Percentiles rank a stretch among this genome's conserved stretches.
Conservation (phyloP, 345 rosid species). For the Camelina laxa region DNA sequence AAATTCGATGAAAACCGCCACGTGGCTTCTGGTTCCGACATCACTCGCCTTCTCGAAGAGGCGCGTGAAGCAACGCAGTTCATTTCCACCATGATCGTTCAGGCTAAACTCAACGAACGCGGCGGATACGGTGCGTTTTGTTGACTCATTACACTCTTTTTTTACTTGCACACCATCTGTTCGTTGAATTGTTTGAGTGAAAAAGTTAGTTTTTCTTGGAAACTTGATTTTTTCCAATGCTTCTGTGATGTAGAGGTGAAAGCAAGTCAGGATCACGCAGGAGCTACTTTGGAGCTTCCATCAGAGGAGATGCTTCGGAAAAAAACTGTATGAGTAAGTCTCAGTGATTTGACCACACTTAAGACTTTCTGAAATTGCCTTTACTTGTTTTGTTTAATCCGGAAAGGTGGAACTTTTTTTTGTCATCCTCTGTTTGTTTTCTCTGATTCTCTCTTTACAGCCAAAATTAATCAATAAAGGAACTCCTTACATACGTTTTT, state of each 20-base stretch:
- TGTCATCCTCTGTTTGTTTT: conserved; percentile 19
- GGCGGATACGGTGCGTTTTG: conserved; percentile 72
- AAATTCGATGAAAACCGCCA: conserved; percentile 84
- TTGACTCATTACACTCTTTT: neutral
- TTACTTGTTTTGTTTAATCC: conserved; percentile 27
- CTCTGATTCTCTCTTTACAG: neutral
- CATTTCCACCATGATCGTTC: conserved; percentile 90
- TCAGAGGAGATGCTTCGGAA: conserved; percentile 66
- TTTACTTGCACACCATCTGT: conserved; percentile 41
- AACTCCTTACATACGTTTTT: neutral
- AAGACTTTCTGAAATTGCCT: conserved; percentile 16
- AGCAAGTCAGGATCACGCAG: conserved; percentile 75
- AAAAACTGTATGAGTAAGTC: conserved; percentile 48
- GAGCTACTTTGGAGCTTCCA: conserved; percentile 85
- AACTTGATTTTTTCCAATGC: neutral
- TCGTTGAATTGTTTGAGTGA: conserved; percentile 45
- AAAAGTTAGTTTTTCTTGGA: neutral
- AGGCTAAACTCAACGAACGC: conserved; percentile 85
- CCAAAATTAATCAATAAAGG: conserved; percentile 22
- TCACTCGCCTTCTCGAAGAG: conserved; percentile 74
- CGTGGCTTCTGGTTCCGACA: conserved; percentile 62
- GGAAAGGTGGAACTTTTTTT: neutral
- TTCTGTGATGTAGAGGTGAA: conserved; percentile 65
- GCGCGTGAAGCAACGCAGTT: conserved; percentile 84
- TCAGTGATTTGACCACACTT: conserved; percentile 1